A percentile compares a stretch with the other conserved stretches of the same genome.
Evolutionary conservation across 345 rosid species (phyloP).

Genomic region (Acer yangbiense): DNA sequence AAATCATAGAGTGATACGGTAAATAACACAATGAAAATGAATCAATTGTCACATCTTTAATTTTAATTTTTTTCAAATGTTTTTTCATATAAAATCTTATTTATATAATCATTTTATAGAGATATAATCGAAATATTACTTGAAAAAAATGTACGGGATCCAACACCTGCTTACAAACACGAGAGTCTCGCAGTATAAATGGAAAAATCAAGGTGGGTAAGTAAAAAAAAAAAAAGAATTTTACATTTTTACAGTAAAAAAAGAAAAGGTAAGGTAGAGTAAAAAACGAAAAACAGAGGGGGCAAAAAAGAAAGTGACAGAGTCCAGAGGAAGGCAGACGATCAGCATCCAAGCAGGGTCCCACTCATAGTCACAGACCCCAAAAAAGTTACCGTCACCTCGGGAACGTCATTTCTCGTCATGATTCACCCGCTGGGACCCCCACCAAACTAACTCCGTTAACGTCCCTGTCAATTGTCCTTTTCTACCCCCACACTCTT

Average conservation of each 20-base stretch:
- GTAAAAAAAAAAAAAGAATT: background rate
- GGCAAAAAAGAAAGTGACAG: background rate
- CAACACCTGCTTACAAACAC: too few relatives aligned
- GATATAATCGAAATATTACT: too few relatives aligned
- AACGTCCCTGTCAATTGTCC: conserved; percentile 20
- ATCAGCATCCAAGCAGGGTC: background rate
- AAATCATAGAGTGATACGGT: too few relatives aligned
- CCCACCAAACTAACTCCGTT: conserved; percentile 22
- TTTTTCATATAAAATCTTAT: too few relatives aligned
- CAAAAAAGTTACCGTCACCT: conserved; percentile 23
- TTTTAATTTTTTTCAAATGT: too few relatives aligned
- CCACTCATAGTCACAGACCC: background rate
- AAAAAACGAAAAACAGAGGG: background rate
- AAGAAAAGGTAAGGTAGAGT: background rate
- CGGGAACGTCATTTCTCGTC: conserved; percentile 35
- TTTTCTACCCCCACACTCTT: background rate
- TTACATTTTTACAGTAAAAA: background rate
- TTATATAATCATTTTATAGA: too few relatives aligned
- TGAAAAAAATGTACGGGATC: too few relatives aligned
- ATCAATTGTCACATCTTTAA: too few relatives aligned
- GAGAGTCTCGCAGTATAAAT: too few relatives aligned
- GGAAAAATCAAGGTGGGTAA: background rate
- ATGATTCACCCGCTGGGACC: conserved; percentile 12
- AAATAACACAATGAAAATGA: too few relatives aligned
- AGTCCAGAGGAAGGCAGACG: background rate